Percentiles rank a stretch among this genome's conserved stretches.
Evolutionary conservation across 164 flowering plant species (phyloP).

Genomic region (Magnolia kwangsiensis): DNA sequence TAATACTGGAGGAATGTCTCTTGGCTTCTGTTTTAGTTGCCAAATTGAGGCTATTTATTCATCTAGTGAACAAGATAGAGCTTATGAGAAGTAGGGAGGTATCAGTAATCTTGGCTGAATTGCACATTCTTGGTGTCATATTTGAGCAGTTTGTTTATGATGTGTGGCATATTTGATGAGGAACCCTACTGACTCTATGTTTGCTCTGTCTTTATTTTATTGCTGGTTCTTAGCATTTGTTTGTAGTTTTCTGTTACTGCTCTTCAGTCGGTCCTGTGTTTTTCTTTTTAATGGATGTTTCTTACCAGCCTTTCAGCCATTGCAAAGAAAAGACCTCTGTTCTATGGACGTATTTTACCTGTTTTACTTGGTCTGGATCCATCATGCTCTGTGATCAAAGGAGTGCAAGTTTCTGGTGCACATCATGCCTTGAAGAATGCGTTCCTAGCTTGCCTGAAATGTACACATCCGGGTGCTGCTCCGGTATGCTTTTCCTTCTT

Average conservation of each 20-base stretch:
- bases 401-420: conserved; percentile 52
- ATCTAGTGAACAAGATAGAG: too few relatives aligned
- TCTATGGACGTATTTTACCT: conserved; percentile 92
- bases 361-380: conserved; percentile 89
- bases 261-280: not conserved
- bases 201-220: too few relatives aligned
- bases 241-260: not conserved
- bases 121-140: too few relatives aligned
- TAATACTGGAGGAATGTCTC: too few relatives aligned
- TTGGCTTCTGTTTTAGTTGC: too few relatives aligned
- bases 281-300: conserved; percentile 7
- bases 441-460: conserved; percentile 68
- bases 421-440: conserved; percentile 72
- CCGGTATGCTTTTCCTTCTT: conserved; percentile 54
- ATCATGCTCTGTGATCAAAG: conserved; percentile 51
- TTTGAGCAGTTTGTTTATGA: too few relatives aligned
- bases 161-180: too few relatives aligned
- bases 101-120: too few relatives aligned
- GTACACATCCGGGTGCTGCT: conserved; percentile 82
- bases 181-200: too few relatives aligned
- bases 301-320: conserved; percentile 71
- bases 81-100: too few relatives aligned
- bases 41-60: too few relatives aligned
- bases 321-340: conserved; percentile 87
- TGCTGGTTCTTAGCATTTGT: not conserved